Evolutionary conservation across 257 asterid genomes (phyloP).

Genomic region (Cynanchum wilfordii): DNA sequence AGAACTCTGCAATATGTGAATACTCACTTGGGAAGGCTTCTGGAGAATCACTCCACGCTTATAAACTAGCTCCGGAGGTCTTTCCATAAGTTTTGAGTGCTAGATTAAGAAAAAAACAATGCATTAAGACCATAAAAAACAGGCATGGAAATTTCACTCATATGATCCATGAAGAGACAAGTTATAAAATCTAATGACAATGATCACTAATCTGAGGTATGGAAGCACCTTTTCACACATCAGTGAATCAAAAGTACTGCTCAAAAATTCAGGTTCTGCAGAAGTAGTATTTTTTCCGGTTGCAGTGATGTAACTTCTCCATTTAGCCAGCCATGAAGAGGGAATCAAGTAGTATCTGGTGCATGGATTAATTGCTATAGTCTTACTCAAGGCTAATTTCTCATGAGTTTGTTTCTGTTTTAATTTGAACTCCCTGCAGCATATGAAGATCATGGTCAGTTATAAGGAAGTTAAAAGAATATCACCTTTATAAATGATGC

Average conservation of each 20-base stretch:
- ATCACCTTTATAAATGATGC: conserved; percentile 20
- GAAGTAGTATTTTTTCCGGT: conserved; percentile 59
- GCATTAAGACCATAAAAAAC: not conserved
- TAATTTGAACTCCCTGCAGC: conserved; percentile 81
- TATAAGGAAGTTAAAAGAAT: conserved; percentile 14
- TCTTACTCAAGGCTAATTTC: conserved; percentile 62
- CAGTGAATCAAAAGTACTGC: conserved; percentile 50
- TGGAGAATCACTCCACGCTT: conserved; percentile 78
- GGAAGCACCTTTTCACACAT: conserved; percentile 66
- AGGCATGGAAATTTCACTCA: not conserved
- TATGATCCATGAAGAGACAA: not conserved
- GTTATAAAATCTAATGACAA: not conserved
- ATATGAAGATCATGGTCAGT: conserved; percentile 31
- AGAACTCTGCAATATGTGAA: conserved; percentile 10
- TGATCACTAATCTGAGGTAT: not conserved
- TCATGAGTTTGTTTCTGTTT: conserved; percentile 83
- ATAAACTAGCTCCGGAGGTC: conserved; percentile 86
- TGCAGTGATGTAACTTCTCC: conserved; percentile 71
- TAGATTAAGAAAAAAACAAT: conserved; percentile 29
- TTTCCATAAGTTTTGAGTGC: conserved; percentile 79
- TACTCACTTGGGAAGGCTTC: conserved; percentile 70
- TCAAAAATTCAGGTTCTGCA: conserved; percentile 58
- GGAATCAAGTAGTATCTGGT: conserved; percentile 70
- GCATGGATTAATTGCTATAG: conserved; percentile 44
- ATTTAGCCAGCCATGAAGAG: conserved; percentile 75